Evolutionary conservation across 1,284 basidiomycete genomes (phyloP).

Genomic region (Irpex rosettiformis): DNA sequence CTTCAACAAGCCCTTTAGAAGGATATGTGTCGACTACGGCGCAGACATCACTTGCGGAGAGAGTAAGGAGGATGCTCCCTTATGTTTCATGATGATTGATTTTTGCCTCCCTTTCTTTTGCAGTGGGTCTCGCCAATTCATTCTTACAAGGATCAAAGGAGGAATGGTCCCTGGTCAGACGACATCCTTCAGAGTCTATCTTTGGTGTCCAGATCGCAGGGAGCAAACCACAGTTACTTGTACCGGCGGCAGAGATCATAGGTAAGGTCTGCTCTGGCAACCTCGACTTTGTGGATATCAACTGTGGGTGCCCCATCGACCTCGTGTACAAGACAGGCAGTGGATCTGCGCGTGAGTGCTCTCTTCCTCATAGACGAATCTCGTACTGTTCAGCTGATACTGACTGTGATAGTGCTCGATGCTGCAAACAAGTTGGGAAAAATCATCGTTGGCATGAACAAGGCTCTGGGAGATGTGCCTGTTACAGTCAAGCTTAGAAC

Average conservation of each 20-base stretch:
- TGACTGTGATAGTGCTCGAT: constrained; percentile 66
- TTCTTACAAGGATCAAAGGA: constrained; percentile 82
- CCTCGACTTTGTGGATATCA: constrained; percentile 92
- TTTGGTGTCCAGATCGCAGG: constrained; percentile 92
- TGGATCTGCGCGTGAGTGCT: constrained; percentile 75
- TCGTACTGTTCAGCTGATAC: no score
- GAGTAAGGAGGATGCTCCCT: constrained; percentile 43
- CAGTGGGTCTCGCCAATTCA: constrained; percentile 81
- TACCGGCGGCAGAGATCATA: constrained; percentile 84
- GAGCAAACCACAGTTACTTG: constrained; percentile 71
- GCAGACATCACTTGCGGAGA: constrained; percentile 96
- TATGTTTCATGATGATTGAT: no score
- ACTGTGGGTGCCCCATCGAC: constrained; percentile 97
- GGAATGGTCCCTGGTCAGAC: constrained; percentile 87
- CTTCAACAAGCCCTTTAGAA: constrained; percentile 81
- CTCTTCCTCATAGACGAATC: not conserved
- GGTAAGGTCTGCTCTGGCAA: constrained; percentile 61
- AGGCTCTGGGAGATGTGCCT: constrained; percentile 87
- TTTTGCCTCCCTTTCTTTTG: constrained; percentile 9
- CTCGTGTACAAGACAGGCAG: constrained; percentile 91
- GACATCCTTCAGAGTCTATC: constrained; percentile 84
- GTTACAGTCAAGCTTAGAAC: constrained; percentile 95
- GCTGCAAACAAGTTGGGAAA: constrained; percentile 79
- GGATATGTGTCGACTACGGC: constrained; percentile 83
- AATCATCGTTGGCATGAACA: constrained; percentile 90